phyloP scores from a whole-genome alignment of 1,284 basidiomycete species.

The Grifola frondosa region DNA sequence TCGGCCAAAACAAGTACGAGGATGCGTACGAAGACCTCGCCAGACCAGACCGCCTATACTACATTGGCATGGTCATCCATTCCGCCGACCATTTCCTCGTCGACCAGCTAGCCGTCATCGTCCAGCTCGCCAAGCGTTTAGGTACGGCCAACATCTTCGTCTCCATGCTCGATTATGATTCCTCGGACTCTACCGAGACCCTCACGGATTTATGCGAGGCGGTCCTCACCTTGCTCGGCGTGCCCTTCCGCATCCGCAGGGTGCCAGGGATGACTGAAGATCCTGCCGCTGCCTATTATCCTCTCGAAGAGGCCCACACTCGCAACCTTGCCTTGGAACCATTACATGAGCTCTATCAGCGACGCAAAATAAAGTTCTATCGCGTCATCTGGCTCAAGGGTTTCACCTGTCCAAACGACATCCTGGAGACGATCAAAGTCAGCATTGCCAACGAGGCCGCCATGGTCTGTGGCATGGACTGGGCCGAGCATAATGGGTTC shows the following conservation, averaged over 20 bases:
- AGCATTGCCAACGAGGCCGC: constrained; percentile 87
- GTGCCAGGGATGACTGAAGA: constrained; percentile 89
- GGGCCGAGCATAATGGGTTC: constrained; percentile 94
- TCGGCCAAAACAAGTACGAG: constrained; percentile 83
- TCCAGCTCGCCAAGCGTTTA: constrained; percentile 87
- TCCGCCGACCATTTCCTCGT: constrained; percentile 97
- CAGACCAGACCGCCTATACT: constrained; percentile 83
- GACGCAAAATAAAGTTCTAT: constrained; percentile 78
- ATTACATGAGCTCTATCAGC: constrained; percentile 76
- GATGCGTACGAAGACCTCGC: constrained; percentile 87
- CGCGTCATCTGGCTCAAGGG: constrained; percentile 96
- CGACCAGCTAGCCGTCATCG: constrained; percentile 93
- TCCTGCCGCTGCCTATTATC: constrained; percentile 86
- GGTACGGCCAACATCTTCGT: constrained; percentile 89
- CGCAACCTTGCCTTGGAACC: constrained; percentile 90
- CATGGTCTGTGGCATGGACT: constrained; percentile 98
- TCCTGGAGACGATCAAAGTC: constrained; percentile 89
- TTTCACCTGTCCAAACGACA: constrained; percentile 95
- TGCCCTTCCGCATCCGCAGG: constrained; percentile 86
- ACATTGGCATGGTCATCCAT: constrained; percentile 89
- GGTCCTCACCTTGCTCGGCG: constrained; percentile 84
- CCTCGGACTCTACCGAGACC: constrained; percentile 89
- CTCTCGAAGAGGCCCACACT: constrained; percentile 89
- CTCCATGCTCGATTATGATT: constrained; percentile 94
- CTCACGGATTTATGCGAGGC: constrained; percentile 91